These are phyloP conservation scores for Ziziphus jujuba DNA, from an alignment of 306 rosid genomes.

Conservation along the genomic window DNA sequence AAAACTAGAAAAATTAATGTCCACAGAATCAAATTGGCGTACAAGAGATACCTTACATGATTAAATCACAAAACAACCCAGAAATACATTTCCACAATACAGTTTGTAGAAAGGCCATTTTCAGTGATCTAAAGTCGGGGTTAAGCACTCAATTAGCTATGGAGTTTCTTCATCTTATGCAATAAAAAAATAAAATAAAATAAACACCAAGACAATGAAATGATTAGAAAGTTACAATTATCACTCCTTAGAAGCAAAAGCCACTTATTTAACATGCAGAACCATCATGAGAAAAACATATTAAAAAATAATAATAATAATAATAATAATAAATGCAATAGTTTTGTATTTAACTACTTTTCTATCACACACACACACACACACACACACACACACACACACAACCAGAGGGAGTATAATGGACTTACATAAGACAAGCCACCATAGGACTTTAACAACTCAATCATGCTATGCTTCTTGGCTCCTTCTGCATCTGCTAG, in stretches of 20 bases:
- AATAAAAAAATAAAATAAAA: no score
- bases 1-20: conserved; percentile 18
- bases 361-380: neutral
- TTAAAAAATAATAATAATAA: conserved; percentile 6
- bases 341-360: no score
- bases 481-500: conserved; percentile 99
- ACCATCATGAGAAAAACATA: neutral
- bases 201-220: no score
- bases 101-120: neutral
- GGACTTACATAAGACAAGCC: conserved; percentile 86
- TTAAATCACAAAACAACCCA: neutral
- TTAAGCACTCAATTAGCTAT: no score
- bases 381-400: no score
- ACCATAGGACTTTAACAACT: conserved; percentile 72
- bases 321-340: no score
- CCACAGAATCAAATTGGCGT: no score
- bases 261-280: no score
- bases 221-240: no score
- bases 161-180: no score
- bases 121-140: neutral
- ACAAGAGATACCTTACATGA: neutral
- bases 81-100: neutral
- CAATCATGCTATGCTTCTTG: conserved; percentile 55
- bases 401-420: conserved; percentile 2
- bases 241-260: no score